phyloP scores from a whole-genome alignment of 805 yeast species.

The Lipomyces spencermartinsiae region DNA sequence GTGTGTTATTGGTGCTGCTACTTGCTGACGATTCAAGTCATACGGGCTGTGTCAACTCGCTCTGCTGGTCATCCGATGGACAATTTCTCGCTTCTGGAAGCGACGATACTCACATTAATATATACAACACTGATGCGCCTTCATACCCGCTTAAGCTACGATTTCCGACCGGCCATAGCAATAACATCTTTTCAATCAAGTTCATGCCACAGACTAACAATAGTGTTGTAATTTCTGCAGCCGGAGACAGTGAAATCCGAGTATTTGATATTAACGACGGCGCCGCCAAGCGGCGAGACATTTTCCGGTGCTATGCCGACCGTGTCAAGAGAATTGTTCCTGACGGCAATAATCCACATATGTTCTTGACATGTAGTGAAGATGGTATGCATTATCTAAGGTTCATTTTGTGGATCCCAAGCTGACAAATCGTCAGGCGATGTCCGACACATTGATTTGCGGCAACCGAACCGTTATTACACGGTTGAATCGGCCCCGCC shows the following conservation, averaged over 20 bases:
- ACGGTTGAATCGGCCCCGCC: slow-evolving; percentile 15
- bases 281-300: slow-evolving; percentile 11
- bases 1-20: neutral
- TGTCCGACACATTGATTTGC: slow-evolving; percentile 36
- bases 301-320: slow-evolving; percentile 24
- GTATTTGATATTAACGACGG: slow-evolving; percentile 37
- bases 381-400: slow-evolving; percentile 21
- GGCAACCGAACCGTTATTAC: slow-evolving; percentile 26
- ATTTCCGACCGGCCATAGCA: slow-evolving; percentile 36
- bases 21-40: slow-evolving; percentile 20
- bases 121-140: slow-evolving; percentile 31
- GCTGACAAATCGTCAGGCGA: slow-evolving; percentile 13
- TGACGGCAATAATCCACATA: slow-evolving; percentile 31
- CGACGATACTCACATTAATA: slow-evolving; percentile 36
- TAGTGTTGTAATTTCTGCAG: slow-evolving; percentile 26
- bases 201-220: slow-evolving; percentile 37
- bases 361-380: slow-evolving; percentile 35
- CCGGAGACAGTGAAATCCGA: slow-evolving; percentile 35
- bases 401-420: neutral
- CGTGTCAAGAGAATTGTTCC: slow-evolving; percentile 36
- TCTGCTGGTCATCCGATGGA: slow-evolving; percentile 38
- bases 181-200: slow-evolving; percentile 36
- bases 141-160: slow-evolving; percentile 29
- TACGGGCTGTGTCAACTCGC: slow-evolving; percentile 36
- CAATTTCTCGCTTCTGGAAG: slow-evolving; percentile 36